These are phyloP conservation scores for Xylariales sp. DNA, from an alignment of 2,329 filamentous ascomycete genomes.

Conservation along the genomic window DNA sequence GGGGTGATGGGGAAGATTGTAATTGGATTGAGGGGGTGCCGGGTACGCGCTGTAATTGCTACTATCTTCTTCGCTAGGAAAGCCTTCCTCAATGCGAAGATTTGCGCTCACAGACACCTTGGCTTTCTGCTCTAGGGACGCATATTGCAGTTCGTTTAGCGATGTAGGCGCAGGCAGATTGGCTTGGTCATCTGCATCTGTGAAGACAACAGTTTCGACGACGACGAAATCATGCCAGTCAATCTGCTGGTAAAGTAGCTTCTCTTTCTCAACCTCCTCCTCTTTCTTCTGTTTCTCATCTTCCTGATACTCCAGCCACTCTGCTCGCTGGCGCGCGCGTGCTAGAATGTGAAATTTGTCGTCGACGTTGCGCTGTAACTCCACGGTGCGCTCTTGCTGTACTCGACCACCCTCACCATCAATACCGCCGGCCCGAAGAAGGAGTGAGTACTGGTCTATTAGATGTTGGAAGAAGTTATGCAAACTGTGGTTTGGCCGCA, in stretches of 20 bases:
- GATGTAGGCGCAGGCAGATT: constrained; percentile 86
- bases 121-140: constrained; percentile 91
- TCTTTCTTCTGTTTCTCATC: constrained; percentile 84
- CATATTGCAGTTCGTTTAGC: constrained; percentile 86
- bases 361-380: constrained; percentile 69
- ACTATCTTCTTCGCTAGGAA: constrained; percentile 76
- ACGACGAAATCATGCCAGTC: constrained; percentile 98
- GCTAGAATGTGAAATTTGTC: constrained; percentile 79
- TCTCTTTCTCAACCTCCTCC: constrained; percentile 79
- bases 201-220: constrained; percentile 91
- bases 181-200: constrained; percentile 78
- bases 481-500: constrained; percentile 90
- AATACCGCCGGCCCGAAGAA: constrained; percentile 65
- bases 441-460: constrained; percentile 86
- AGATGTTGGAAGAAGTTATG: constrained; percentile 93
- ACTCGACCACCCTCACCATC: constrained; percentile 64
- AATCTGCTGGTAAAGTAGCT: constrained; percentile 72
- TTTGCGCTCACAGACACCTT: constrained; percentile 79
- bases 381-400: constrained; percentile 66
- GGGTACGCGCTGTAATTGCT: constrained; percentile 51
- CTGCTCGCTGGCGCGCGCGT: constrained; percentile 78
- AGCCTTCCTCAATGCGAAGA: constrained; percentile 88
- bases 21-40: constrained; percentile 32
- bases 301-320: constrained; percentile 82
- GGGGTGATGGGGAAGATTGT: constrained; percentile 38